Conservation (phyloP, 352 stramenopile genomes). For the Peronospora belbahrii region DNA sequence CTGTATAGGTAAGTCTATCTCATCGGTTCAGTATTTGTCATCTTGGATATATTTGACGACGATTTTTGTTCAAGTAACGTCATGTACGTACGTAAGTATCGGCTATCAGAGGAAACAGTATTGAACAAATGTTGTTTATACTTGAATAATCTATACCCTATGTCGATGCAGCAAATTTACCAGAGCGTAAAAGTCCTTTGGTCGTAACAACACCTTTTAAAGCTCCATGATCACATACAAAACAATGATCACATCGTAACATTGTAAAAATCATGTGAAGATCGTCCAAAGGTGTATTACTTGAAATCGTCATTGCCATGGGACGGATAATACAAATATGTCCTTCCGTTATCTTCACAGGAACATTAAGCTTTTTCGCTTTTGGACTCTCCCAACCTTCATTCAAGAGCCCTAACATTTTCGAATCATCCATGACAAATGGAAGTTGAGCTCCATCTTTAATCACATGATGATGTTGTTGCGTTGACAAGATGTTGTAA, state of each 20-base stretch:
- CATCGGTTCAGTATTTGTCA: no score
- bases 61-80: no score
- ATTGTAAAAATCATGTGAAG: constrained; percentile 90
- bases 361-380: constrained; percentile 39
- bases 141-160: no score
- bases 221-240: constrained; percentile 80
- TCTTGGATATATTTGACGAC: no score
- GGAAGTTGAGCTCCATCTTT: constrained; percentile 28
- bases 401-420: constrained; percentile 71
- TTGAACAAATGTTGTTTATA: no score
- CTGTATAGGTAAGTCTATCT: no score
- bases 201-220: constrained; percentile 79
- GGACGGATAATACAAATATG: constrained; percentile 57
- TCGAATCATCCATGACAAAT: constrained; percentile 77
- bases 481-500: constrained; percentile 48
- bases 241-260: constrained; percentile 82
- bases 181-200: constrained; percentile 54
- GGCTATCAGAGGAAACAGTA: no score
- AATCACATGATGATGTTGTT: constrained; percentile 13
- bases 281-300: constrained; percentile 70
- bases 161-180: constrained; percentile 17
- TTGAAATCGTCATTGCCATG: constrained; percentile 79
- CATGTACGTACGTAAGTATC: no score
- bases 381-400: constrained; percentile 61
- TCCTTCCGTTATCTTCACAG: constrained; percentile 66